Conservation (phyloP, 2,329 filamentous ascomycete species). For the Penicillium sp. region DNA sequence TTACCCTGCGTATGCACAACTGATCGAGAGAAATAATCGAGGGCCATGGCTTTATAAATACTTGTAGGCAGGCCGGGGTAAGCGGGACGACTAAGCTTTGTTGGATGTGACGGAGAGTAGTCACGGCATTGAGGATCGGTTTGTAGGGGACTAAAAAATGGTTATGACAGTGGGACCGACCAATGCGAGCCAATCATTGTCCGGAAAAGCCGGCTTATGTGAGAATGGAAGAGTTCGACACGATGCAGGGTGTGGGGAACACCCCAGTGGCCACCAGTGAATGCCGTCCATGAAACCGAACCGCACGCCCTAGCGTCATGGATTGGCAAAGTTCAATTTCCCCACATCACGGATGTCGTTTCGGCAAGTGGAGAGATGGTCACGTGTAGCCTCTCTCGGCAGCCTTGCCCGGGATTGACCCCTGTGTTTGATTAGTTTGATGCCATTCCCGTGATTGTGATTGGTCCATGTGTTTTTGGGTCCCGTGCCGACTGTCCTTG, state of each 20-base stretch:
- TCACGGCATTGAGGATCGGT: conserved; percentile 39
- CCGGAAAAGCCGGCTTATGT: not conserved
- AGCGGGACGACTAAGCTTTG: conserved; percentile 9
- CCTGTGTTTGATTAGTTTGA: not conserved
- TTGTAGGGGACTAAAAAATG: conserved; percentile 24
- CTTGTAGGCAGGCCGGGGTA: conserved; percentile 19
- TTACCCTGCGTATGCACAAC: conserved; percentile 8
- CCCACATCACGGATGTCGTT: conserved; percentile 20
- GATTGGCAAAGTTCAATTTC: not conserved
- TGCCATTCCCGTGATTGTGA: not conserved
- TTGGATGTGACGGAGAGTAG: conserved; percentile 27
- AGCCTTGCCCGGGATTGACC: conserved; percentile 24
- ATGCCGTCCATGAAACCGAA: conserved; percentile 32
- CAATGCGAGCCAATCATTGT: conserved; percentile 7
- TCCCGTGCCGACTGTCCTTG: not conserved
- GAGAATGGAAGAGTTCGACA: not conserved
- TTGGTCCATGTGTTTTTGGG: not conserved
- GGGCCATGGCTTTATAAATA: conserved; percentile 32
- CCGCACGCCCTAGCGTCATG: conserved; percentile 9
- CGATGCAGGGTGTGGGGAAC: conserved; percentile 13
- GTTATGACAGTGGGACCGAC: conserved; percentile 6
- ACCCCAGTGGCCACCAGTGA: conserved; percentile 6
- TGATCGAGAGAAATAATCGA: conserved; percentile 4
- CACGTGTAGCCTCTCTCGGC: conserved; percentile 19
- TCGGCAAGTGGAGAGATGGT: conserved; percentile 32